Evolutionary conservation across 2,329 filamentous ascomycete species (phyloP).

Genomic region (Microsporum canis): DNA sequence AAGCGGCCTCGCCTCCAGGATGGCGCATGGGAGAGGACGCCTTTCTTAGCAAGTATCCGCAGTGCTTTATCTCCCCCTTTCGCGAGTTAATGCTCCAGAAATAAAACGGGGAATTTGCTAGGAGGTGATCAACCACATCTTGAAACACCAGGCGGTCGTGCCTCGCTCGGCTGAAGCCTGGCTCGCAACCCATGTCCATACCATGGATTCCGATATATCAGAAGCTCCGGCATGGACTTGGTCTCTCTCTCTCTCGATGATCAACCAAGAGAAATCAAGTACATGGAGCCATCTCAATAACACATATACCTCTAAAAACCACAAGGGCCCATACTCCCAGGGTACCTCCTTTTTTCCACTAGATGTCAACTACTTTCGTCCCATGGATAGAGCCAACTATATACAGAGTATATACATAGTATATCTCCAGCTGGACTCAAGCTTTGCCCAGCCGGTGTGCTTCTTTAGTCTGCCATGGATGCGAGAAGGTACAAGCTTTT

Average conservation of each 20-base stretch:
- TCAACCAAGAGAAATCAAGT: background rate
- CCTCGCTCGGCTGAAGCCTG: background rate
- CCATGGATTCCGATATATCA: background rate
- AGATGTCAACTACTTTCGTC: background rate
- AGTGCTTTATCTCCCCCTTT: background rate
- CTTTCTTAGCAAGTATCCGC: background rate
- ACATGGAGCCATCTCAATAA: background rate
- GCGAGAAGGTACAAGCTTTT: background rate
- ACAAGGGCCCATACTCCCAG: background rate
- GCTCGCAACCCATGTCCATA: background rate
- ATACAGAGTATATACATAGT: background rate
- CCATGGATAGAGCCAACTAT: background rate
- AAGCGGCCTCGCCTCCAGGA: background rate
- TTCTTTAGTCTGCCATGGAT: background rate
- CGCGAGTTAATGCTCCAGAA: background rate
- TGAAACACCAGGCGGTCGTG: background rate
- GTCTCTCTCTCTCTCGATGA: background rate
- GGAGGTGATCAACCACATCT: background rate
- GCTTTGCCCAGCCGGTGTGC: background rate
- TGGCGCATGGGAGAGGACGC: background rate
- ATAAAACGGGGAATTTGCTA: conserved; percentile 1
- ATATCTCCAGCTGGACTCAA: background rate
- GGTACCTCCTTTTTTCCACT: background rate
- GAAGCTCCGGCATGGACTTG: background rate
- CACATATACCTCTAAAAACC: background rate